phyloP scores from a whole-genome alignment of 106 monocot genomes.

The Apostasia ramifera region DNA sequence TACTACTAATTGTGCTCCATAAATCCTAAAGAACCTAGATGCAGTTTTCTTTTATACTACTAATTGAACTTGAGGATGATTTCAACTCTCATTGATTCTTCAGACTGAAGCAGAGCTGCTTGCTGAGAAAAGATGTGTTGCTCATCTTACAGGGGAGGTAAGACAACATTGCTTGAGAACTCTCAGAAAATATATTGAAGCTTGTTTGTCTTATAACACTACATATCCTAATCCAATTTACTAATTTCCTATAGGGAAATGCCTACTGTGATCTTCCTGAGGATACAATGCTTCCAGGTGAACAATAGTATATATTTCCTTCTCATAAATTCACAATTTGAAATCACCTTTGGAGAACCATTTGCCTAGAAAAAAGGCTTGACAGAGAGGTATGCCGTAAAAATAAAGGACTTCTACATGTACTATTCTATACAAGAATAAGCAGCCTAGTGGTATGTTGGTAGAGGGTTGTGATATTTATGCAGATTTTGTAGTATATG shows the following conservation, averaged over 20 bases:
- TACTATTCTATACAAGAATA: background rate
- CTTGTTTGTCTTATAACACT: background rate
- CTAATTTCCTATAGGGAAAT: constrained; percentile 50
- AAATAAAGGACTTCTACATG: background rate
- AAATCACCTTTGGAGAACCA: background rate
- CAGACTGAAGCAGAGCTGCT: constrained; percentile 93
- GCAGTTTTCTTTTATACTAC: too few species aligned
- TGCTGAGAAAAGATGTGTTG: constrained; percentile 98
- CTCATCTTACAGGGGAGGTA: constrained; percentile 98
- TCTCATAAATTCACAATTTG: background rate
- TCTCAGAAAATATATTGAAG: background rate
- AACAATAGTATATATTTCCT: constrained; percentile 28
- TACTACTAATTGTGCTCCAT: too few species aligned
- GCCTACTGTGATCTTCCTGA: constrained; percentile 94
- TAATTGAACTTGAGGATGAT: background rate
- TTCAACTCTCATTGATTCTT: constrained; percentile 2
- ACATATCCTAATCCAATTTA: background rate
- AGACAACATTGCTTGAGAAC: background rate
- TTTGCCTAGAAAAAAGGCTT: background rate
- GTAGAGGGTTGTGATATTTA: background rate
- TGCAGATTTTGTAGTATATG: background rate
- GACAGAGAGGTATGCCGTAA: background rate
- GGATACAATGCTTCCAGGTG: constrained; percentile 98
- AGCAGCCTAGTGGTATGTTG: background rate
- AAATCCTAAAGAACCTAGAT: too few species aligned